These are phyloP conservation scores for Blastomyces percursus DNA, from an alignment of 2,329 filamentous ascomycete genomes.

Conservation along the genomic window DNA sequence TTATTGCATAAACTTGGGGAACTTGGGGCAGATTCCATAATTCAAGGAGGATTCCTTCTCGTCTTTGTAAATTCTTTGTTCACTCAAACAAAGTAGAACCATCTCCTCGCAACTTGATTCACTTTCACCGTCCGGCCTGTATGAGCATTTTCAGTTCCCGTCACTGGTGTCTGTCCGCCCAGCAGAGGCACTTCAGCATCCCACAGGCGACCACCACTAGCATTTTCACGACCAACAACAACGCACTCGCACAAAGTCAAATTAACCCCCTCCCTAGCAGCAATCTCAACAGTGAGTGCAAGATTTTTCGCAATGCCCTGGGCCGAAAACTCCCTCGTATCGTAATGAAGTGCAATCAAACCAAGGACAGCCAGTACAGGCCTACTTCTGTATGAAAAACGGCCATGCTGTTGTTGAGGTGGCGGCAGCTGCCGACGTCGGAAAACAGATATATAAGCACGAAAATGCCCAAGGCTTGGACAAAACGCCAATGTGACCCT, in stretches of 20 bases:
- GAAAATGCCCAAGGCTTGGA: conserved; percentile 63
- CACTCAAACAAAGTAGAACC: conserved; percentile 50
- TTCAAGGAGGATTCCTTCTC: background rate
- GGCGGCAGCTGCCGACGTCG: conserved; percentile 21
- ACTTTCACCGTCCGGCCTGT: conserved; percentile 49
- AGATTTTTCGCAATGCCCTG: conserved; percentile 39
- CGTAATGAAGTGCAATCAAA: conserved; percentile 31
- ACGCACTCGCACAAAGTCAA: conserved; percentile 35
- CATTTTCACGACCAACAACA: conserved; percentile 23
- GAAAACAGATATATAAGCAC: conserved; percentile 59
- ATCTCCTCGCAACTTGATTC: conserved; percentile 48
- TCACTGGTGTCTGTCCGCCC: conserved; percentile 40
- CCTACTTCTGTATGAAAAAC: conserved; percentile 7
- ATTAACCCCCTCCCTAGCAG: conserved; percentile 21
- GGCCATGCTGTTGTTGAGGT: background rate
- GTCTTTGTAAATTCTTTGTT: conserved; percentile 11
- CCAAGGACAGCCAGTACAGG: conserved; percentile 33
- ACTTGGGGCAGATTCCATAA: background rate
- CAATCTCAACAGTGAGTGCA: conserved; percentile 30
- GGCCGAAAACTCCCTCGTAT: conserved; percentile 38
- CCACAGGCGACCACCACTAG: conserved; percentile 30
- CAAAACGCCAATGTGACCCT: conserved; percentile 62
- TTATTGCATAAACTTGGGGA: background rate
- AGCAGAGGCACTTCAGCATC: conserved; percentile 50
- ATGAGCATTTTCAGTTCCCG: conserved; percentile 42